A percentile compares a stretch with the other conserved stretches of the same genome.
phyloP scores from a whole-genome alignment of 495 filamentous ascomycete species.

The Patellaria atrata region DNA sequence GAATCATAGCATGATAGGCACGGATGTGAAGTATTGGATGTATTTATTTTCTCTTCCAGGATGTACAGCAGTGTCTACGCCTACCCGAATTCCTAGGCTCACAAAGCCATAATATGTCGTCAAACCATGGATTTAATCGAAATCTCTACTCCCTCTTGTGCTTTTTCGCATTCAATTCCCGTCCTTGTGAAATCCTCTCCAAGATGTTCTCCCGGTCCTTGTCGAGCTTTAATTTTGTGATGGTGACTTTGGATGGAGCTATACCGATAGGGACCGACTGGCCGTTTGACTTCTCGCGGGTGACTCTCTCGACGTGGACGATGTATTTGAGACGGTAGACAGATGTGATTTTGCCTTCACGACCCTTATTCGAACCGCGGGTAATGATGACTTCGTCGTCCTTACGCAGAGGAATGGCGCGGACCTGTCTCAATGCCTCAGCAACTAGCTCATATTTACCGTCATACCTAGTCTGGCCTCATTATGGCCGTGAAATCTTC shows the following conservation, averaged over 20 bases:
- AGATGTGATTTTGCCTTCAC: slow-evolving; percentile 84
- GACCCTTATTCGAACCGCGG: slow-evolving; percentile 81
- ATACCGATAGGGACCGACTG: slow-evolving; percentile 80
- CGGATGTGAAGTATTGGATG: no score
- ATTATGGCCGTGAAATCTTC: slow-evolving; percentile 3
- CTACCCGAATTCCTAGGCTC: slow-evolving; percentile 15
- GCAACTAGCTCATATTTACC: background rate
- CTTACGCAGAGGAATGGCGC: slow-evolving; percentile 93
- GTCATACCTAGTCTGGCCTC: no score
- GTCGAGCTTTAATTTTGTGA: slow-evolving; percentile 96
- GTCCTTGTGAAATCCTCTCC: slow-evolving; percentile 64
- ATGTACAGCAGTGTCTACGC: no score
- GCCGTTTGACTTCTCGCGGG: slow-evolving; percentile 86
- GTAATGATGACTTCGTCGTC: slow-evolving; percentile 88
- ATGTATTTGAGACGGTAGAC: slow-evolving; percentile 96
- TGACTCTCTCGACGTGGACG: slow-evolving; percentile 52
- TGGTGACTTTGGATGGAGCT: slow-evolving; percentile 81
- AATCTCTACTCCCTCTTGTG: slow-evolving; percentile 35
- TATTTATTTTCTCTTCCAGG: no score
- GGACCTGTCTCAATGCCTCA: slow-evolving; percentile 46
- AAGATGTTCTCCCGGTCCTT: slow-evolving; percentile 95
- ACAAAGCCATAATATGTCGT: slow-evolving; percentile 23
- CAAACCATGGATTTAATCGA: slow-evolving; percentile 29
- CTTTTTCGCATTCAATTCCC: slow-evolving; percentile 36
- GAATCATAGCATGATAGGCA: no score